Evolutionary conservation across 2,329 filamentous ascomycete genomes (phyloP), one percentile per base, ranked within the genome.

Genomic region (Diaporthe sp.): DNA sequence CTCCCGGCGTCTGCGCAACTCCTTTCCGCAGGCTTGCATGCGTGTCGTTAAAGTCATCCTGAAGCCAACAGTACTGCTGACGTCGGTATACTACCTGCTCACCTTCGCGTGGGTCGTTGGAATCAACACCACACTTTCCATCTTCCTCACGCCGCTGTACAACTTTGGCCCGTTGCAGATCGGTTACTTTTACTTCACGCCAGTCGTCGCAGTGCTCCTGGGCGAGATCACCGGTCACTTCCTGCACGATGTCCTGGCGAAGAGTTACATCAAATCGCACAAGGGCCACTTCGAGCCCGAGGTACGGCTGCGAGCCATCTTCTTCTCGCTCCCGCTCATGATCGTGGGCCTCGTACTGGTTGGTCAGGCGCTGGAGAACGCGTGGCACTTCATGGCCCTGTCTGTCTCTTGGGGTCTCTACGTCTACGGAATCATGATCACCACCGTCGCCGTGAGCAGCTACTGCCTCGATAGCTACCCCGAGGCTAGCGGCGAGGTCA

Each of bases 181-280:
- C 64, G 89, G 87, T 77, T 86, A 80, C 80, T 89, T 91, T 78
- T 91, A 92, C 81, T 91, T 92, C 79, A 87, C 89, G 0, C 88
- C 88, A 3, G 84, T 91, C 35, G 85, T 90, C 1, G 89, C 86
- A 4, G 86, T 87, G 4, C 79, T 89, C 19, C 80, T 91, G 0
- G 90, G 89, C 35, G 88, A 90, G 81, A 72, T 87, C 0, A 79
- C 83, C 5, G 89, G 90, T 8, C 90, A 91, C 80, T 90, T 85
- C 85, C 81, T 91, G 8, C 88, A 91, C 80, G 89, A 91, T 76
- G 75, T 82, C 4, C 78, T 90, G 12, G 86, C 87, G 8, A 81
- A 79, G 15, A 79, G 82, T 35, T 88, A 87, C 76, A 86, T 88
- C 42, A 79, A 80, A 10, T 79, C 81, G 3, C 86, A 91, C 80